A percentile compares a stretch with the other conserved stretches of the same genome.
These are phyloP conservation scores for Phialophora chinensis DNA, from an alignment of 2,329 filamentous ascomycete genomes.

Conservation along the genomic window DNA sequence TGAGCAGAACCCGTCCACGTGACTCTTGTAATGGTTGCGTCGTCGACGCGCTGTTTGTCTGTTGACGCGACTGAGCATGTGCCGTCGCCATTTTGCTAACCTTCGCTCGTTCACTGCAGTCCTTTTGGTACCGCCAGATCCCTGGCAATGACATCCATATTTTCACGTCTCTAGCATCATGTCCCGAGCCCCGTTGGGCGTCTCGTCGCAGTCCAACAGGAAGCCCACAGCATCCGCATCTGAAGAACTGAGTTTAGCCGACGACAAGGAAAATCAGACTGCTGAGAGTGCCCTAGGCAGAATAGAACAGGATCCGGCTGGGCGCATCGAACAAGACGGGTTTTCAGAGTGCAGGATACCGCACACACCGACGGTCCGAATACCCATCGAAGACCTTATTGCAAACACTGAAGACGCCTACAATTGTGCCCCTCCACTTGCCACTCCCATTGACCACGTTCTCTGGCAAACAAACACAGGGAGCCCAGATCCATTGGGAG, in stretches of 20 bases:
- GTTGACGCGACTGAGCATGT: constrained; percentile 10
- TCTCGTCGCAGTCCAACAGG: constrained; percentile 36
- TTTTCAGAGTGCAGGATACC: constrained; percentile 47
- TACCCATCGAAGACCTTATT: constrained; percentile 66
- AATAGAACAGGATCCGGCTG: constrained; percentile 1
- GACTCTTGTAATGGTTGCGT: background rate
- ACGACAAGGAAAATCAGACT: constrained; percentile 33
- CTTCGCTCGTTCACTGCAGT: background rate
- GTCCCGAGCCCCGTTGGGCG: constrained; percentile 24
- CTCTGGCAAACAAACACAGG: constrained; percentile 61
- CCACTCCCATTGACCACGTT: constrained; percentile 66
- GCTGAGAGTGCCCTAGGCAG: background rate
- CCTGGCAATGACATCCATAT: constrained; percentile 14
- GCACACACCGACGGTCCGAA: constrained; percentile 64
- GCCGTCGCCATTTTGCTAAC: background rate
- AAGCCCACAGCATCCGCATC: constrained; percentile 32
- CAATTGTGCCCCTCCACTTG: constrained; percentile 54
- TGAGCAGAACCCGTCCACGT: background rate
- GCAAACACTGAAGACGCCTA: constrained; percentile 65
- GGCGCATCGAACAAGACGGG: background rate
- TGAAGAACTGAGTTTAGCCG: constrained; percentile 18
- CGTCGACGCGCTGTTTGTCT: background rate
- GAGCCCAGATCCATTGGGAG: constrained; percentile 51
- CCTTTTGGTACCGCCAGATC: background rate
- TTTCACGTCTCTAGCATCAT: constrained; percentile 21